Evolutionary conservation across 1,139 yeast genomes (phyloP), one percentile per base, ranked within the genome.

Genomic region (Debaryomyces udenii): DNA sequence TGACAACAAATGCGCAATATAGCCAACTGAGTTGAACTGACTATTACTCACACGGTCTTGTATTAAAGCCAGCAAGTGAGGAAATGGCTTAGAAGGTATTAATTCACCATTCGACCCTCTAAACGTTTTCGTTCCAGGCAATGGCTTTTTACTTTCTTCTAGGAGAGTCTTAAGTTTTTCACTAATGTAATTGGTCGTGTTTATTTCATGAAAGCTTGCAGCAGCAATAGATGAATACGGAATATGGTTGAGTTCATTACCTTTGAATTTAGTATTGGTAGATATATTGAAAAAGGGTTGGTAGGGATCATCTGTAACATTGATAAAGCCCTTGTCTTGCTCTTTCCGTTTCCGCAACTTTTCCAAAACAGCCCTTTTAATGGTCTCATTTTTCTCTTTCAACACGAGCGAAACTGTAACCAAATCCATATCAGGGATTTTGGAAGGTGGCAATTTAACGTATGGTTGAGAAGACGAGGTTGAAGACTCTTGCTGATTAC

Each of bases 341-440:
- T 79, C 80, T 44, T 78, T 80, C 42, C 98, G 74, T 48, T 83
- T 82, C 39, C 82, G 80, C 60, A 93, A 73, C 60, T 88, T 87
- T 51, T 88, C 96, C 50, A 83, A 78, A 37, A 93, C 96, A 9
- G 89, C 94, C 42, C 83, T 78, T 49, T 82, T 82, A 49, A 91
- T 84, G 13, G 90, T 85, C 42, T 77, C 82, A 50, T 89, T 86
- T 65, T 90, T 89, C 48, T 84, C 94, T 41, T 78, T 74, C 45
- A 87, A 68, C 17, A 89, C 83, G 40, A 81, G 76, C 39, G 88
- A 88, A 17, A 91, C 91, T 4, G 96, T 87, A 28, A 86, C 83
- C 51, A 91, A 73, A 40, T 89, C 96, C 78, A 91, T 78, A 63
- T 91, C 97, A 9, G 98, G 97, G 52, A 91, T 86, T 66, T 90